Conservation (phyloP, 345 rosid genomes). For the Gossypium australe region DNA sequence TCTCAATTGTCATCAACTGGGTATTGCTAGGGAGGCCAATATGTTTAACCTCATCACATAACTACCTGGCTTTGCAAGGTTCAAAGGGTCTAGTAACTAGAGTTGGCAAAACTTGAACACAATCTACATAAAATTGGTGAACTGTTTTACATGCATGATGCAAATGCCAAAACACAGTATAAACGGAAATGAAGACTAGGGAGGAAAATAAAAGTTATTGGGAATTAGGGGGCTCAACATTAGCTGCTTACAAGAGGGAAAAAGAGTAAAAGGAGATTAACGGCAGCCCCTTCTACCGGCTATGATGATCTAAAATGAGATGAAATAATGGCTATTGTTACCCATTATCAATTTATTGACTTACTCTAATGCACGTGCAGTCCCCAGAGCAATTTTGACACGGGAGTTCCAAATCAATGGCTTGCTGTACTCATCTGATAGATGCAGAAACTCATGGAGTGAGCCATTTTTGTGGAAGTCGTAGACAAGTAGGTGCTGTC, state of each 20-base stretch:
- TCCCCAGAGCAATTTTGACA: constrained; percentile 94
- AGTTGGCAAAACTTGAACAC: background rate
- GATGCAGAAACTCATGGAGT: constrained; percentile 74
- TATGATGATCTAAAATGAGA: background rate
- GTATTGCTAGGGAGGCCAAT: too few species aligned
- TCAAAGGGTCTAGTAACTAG: background rate
- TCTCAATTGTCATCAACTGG: too few species aligned
- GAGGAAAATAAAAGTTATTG: background rate
- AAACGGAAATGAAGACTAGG: background rate
- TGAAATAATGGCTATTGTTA: background rate
- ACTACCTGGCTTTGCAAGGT: background rate
- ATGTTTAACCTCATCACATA: too few species aligned
- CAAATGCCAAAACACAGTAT: background rate
- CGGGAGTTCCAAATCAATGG: constrained; percentile 95
- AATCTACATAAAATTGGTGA: background rate
- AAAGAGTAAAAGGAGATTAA: background rate
- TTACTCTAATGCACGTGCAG: constrained; percentile 96
- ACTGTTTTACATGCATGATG: background rate
- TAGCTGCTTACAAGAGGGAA: background rate
- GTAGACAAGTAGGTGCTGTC: constrained; percentile 83
- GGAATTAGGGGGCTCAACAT: background rate
- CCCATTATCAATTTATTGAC: constrained; percentile 11
- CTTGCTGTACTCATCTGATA: constrained; percentile 70
- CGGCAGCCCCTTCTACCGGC: background rate
- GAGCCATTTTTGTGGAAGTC: constrained; percentile 91